Base-by-base conservation (phyloP, 108 stramenopile species). In the Nitzschia sp. region DNA sequence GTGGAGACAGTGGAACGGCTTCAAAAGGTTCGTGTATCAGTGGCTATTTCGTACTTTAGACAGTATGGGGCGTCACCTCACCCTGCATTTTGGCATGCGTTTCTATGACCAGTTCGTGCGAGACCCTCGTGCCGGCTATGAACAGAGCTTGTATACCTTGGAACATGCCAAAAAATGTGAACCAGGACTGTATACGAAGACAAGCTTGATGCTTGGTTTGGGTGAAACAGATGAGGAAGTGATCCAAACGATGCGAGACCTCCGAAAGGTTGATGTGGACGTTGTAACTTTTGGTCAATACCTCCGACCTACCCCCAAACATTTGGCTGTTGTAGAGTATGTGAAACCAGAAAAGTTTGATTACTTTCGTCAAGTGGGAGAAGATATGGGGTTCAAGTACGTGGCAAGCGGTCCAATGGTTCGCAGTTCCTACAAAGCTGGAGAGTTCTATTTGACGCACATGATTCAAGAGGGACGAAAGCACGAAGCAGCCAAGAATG, bases 221-320 rank as follows among this genome's bases (percentile, higher is more conserved):
- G 97, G 99, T 21, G 99, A 99, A 82, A 93, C 89, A 8, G 90
- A 96, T 60, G 97, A 98, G 26, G 97, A 99, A 82, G 93, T 99
- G 0, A 58, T 93, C 40, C 87, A 91, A 72, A 92, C 97, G 22
- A 95, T 99, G 97, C 78, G 78, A 65, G 98, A 99, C 81, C 76
- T 98, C 67, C 83, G 97, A 8, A 83, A 56, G 10, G 77, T 85
- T 44, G 94, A 89, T 46, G 97, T 98, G 0, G 98, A 99, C 65
- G 96, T 99, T 11, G 90, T 99, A 10, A 99, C 99, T 3, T 90
- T 99, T 69, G 98, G 99, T 9, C 99, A 99, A 67, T 99, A 99
- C 71, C 73, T 99, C 51, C 84, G 95, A 43, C 98, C 98, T 2
- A 98, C 97, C 0, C 91, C 97, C 41, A 82, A 94, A 17, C 98